Evolutionary conservation across 75 land plant genomes (phyloP), one percentile per base, ranked within the genome.

Genomic region (Pseudotsuga menziesii): DNA sequence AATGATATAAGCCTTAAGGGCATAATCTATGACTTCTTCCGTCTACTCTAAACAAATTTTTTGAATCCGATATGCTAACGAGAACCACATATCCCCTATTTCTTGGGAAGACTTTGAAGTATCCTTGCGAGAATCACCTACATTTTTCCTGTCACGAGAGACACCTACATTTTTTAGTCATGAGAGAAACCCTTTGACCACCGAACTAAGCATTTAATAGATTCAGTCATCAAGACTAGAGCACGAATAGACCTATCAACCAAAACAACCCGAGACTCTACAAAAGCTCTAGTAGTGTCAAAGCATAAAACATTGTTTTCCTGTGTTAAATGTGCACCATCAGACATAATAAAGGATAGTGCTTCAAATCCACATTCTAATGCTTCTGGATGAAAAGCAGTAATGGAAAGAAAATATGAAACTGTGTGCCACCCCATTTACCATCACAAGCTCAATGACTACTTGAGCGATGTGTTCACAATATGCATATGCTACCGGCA

Each of bases 401-500:
- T 97, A 60, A 91, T 88, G 29, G 93, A 88, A 17, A 97, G 91
- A 64, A 97, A 78, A 60, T 91, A 89, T 27, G 89, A 89, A 17
- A 97, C 89, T 20, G 92, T 92, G 12, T 88, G 86, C 99, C 99
- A 97, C 16, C 99, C 98, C 85, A 85, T 97, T 97, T 67, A 95
- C 95, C 75, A 86, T 94, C 73, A 97, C 99, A 39, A 97, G 87
- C 15, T 91, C 88, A 73, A 87, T 88, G 4, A 97, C 93, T 84
- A 92, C 99, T 64, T 92, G 96, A 1, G 98, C 92, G 84, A 97
- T 97, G 58, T 90, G 84, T 71, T 97, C 99, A 84, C 99, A 94
- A 57, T 95, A 91, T 57, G 90, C 89, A 85, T 94, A 95, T 55
- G 99, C 98, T 35, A 97, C 98, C 22, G 95, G 85, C 5, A 98